Conservation (phyloP, 2,329 filamentous ascomycete species). For the Plenodomus tracheiphilus region DNA sequence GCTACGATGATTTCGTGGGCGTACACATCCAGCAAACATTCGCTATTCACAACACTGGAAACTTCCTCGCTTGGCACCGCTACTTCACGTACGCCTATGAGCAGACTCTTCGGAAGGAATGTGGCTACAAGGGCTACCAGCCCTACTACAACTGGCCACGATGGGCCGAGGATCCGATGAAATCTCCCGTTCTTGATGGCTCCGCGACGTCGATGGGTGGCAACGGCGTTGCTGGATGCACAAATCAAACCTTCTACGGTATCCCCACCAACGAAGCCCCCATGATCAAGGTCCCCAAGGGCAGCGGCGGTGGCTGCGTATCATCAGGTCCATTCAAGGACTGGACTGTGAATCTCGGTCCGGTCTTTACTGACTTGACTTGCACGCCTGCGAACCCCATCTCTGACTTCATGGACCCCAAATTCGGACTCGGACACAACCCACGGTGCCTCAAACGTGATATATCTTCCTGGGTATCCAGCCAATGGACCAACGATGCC, state of each 20-base stretch:
- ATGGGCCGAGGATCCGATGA: constrained; percentile 32
- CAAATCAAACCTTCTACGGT: constrained; percentile 28
- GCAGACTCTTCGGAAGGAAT: constrained; percentile 33
- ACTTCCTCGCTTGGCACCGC: constrained; percentile 34
- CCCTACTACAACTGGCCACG: constrained; percentile 38
- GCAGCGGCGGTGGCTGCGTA: constrained; percentile 59
- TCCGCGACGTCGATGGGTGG: constrained; percentile 52
- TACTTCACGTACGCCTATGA: constrained; percentile 35
- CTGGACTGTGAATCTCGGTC: constrained; percentile 51
- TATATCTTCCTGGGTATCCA: constrained; percentile 32
- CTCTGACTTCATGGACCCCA: constrained; percentile 31
- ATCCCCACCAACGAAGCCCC: constrained; percentile 25
- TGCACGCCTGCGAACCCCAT: constrained; percentile 31
- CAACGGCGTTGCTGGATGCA: constrained; percentile 46
- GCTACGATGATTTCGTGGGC: constrained; percentile 38
- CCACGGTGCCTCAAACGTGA: constrained; percentile 45
- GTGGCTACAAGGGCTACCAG: constrained; percentile 33
- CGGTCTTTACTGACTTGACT: constrained; percentile 46
- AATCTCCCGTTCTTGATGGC: constrained; percentile 60
- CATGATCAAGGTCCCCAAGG: constrained; percentile 49
- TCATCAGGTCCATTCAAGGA: constrained; percentile 56
- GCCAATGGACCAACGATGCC: constrained; percentile 33
- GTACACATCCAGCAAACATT: constrained; percentile 38
- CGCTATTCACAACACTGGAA: constrained; percentile 30
- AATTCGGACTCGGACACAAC: constrained; percentile 29